Conservation (phyloP, 2,329 filamentous ascomycete genomes). For the Eutypa lata region DNA sequence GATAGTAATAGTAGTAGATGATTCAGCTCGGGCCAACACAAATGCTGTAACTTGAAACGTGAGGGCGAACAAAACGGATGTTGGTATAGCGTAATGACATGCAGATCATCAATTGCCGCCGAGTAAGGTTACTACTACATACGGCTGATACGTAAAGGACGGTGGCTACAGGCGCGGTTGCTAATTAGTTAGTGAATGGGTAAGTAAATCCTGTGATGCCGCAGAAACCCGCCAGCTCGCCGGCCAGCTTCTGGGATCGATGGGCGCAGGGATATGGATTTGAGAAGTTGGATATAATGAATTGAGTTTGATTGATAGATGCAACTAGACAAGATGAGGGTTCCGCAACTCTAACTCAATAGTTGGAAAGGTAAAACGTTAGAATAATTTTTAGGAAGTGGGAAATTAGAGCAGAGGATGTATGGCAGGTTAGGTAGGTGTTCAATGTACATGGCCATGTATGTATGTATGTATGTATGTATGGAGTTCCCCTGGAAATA, state of each 20-base stretch:
- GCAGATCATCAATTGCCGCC: background rate
- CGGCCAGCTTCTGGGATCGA: background rate
- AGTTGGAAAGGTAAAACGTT: background rate
- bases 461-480: too few relatives aligned
- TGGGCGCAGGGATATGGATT: background rate
- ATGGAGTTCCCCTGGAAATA: background rate
- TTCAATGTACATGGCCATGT: too few relatives aligned
- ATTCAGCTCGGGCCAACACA: background rate
- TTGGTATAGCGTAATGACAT: background rate
- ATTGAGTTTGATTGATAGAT: background rate
- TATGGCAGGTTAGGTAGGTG: too few relatives aligned
- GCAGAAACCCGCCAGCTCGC: background rate
- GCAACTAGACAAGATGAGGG: background rate
- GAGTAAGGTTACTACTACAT: too few relatives aligned
- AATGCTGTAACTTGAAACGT: background rate
- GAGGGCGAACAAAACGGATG: background rate
- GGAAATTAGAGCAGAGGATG: background rate
- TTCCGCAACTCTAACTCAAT: background rate
- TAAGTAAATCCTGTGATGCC: background rate
- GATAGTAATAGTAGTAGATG: background rate
- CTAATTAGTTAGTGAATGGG: background rate
- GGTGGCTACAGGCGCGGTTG: too few relatives aligned
- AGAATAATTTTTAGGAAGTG: too few relatives aligned
- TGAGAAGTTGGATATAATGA: background rate
- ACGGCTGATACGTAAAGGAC: too few relatives aligned